A percentile compares a stretch with the other conserved stretches of the same genome.
phyloP scores from a whole-genome alignment of 331 rosid genomes.

The Malus hybrid region DNA sequence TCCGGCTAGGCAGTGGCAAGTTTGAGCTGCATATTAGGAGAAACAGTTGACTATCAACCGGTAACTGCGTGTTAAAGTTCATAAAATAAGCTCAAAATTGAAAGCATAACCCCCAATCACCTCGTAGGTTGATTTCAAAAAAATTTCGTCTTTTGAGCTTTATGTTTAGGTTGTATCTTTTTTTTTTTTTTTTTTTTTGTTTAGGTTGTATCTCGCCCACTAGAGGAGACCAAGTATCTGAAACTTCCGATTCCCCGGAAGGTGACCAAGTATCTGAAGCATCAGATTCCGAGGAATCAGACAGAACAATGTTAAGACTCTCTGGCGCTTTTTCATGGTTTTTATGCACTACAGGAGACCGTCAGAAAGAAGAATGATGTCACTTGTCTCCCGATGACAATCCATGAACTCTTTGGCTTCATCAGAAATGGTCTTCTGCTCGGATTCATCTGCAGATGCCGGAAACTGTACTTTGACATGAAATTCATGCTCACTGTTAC shows the following conservation, averaged over 20 bases:
- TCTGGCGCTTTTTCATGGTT: no score
- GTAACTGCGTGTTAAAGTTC: not conserved
- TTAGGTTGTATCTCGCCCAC: not conserved
- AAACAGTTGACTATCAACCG: not conserved
- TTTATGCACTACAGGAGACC: no score
- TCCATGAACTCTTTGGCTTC: conserved; percentile 22
- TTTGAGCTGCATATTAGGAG: not conserved
- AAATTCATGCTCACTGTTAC: no score
- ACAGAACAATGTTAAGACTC: no score
- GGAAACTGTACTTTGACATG: not conserved
- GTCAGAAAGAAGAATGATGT: not conserved
- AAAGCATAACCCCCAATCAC: not conserved
- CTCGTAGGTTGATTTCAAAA: not conserved
- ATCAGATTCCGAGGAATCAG: not conserved
- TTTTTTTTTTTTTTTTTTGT: no score
- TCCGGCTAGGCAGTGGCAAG: not conserved
- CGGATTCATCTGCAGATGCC: conserved; percentile 11
- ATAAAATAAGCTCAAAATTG: not conserved
- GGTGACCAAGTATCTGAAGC: no score
- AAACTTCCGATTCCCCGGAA: no score
- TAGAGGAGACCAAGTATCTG: not conserved
- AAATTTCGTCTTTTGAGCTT: not conserved
- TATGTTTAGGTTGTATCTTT: not conserved
- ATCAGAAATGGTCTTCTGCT: conserved; percentile 22
- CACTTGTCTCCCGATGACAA: conserved; percentile 25